Evolutionary conservation across 306 rosid species (phyloP).

Genomic region (Pterocarpus macrocarpus): DNA sequence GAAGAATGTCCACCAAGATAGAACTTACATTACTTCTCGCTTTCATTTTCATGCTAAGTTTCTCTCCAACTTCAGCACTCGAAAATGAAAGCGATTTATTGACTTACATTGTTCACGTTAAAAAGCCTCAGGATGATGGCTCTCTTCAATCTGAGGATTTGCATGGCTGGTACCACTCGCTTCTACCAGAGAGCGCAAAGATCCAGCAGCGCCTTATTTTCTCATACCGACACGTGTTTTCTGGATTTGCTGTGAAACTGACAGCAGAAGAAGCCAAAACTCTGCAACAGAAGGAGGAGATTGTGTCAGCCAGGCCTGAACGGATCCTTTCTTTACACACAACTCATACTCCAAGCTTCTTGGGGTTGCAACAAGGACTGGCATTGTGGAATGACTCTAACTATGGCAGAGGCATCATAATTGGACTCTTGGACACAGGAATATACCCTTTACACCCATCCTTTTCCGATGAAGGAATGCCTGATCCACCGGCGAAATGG

Average conservation of each 20-base stretch:
- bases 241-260: slow-evolving; percentile 71
- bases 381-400: slow-evolving; percentile 66
- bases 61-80: slow-evolving; percentile 31
- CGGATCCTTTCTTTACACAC: slow-evolving; percentile 63
- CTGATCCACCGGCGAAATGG: slow-evolving; percentile 73
- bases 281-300: slow-evolving; percentile 58
- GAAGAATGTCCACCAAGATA: slow-evolving; percentile 23
- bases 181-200: slow-evolving; percentile 50
- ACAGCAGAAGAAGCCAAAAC: slow-evolving; percentile 61
- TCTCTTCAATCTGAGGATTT: slow-evolving; percentile 47
- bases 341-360: slow-evolving; percentile 69
- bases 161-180: slow-evolving; percentile 62
- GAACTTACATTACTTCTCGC: slow-evolving; percentile 37
- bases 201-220: slow-evolving; percentile 48
- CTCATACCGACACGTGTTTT: slow-evolving; percentile 51
- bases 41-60: slow-evolving; percentile 20
- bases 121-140: slow-evolving; percentile 44
- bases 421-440: slow-evolving; percentile 78
- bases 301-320: slow-evolving; percentile 57
- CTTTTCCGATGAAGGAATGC: slow-evolving; percentile 57
- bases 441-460: slow-evolving; percentile 68
- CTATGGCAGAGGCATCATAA: slow-evolving; percentile 66
- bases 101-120: slow-evolving; percentile 65
- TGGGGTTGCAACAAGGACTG: slow-evolving; percentile 59
- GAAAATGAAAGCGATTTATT: slow-evolving; percentile 27